Base-by-base conservation (phyloP, 768 basidiomycete genomes). In the Dentipellis sp. region DNA sequence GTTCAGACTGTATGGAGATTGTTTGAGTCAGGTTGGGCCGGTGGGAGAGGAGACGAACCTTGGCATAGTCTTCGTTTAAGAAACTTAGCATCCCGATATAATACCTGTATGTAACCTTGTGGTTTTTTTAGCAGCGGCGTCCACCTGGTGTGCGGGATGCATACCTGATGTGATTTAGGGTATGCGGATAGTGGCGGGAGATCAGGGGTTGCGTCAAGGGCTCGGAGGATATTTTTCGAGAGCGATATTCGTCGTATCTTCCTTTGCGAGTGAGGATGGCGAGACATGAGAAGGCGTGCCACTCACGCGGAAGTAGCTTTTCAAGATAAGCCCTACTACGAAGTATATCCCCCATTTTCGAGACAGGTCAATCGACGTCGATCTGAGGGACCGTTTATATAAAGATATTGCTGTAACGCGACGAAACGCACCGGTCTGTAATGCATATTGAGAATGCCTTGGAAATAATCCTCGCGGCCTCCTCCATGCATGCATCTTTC, bases 41-140 rank as follows among this genome's bases (percentile, higher is more conserved):
- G 11, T 12, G 21, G n/a, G 53, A 47, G 11, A 53, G n/a, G 11
- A 49, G 38, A 60, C 68, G 35, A 50, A 86, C 91, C 74, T 92
- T 92, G 39, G 74, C 76, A 65, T 91, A 94, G 50, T 95, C 88
- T 67, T 97, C 97, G 64, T 91, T 91, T 58, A 97, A 70, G 72
- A 98, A 97, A 65, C 83, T 86, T 58, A 98, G 77, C 84, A 97
- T 91, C 59, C 95, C 97, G 50, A 97, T 71, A 67, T 97, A 97
- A 75, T 95, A 99, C 58, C 84, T 78, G 71, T 89, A 97, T 21
- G 94, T 94, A 52, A 97, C 92, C 88, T 93, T 72, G 45, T 58
- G 58, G 61, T 57, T 56, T 21, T 21, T 23, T 21, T 14, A 42
- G 57, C 53, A 53, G 47, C 16, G 7, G 48, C 46, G 35, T 50